phyloP scores from a whole-genome alignment of 2,329 filamentous ascomycete species.

The Thelonectria blattea region DNA sequence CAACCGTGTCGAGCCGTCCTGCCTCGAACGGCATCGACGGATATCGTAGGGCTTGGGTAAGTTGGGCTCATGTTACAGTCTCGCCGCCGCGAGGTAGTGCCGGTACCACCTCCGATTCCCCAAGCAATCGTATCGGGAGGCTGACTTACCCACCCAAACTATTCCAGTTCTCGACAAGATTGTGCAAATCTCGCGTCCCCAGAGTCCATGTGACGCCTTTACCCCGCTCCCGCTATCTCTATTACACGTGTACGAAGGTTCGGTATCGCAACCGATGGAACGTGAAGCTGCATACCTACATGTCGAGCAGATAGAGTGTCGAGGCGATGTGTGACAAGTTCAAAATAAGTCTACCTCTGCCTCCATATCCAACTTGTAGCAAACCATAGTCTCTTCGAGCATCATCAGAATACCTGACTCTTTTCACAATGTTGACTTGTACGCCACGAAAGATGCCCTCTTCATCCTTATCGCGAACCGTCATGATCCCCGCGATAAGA shows the following conservation, averaged over 20 bases:
- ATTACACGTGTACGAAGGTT: slow-evolving; percentile 6
- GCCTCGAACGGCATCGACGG: neutral
- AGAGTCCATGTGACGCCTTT: slow-evolving; percentile 15
- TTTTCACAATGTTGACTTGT: slow-evolving; percentile 7
- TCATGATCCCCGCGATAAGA: slow-evolving; percentile 9
- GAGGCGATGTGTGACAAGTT: neutral
- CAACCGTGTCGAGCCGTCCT: slow-evolving; percentile 1
- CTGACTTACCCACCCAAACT: slow-evolving; percentile 6
- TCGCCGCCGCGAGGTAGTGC: neutral
- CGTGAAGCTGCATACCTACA: neutral
- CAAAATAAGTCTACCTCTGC: slow-evolving; percentile 10
- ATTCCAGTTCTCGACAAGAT: slow-evolving; percentile 15
- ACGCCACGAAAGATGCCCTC: slow-evolving; percentile 6
- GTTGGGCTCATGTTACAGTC: slow-evolving; percentile 3
- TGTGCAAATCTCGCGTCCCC: slow-evolving; percentile 8
- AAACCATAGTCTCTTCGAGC: neutral
- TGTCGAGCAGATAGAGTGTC: neutral
- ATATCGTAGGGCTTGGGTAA: slow-evolving; percentile 13
- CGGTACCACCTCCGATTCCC: slow-evolving; percentile 14
- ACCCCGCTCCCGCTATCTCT: slow-evolving; percentile 16
- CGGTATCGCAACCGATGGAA: slow-evolving; percentile 19
- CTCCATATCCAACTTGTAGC: neutral
- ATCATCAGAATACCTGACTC: neutral
- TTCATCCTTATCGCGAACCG: slow-evolving; percentile 5
- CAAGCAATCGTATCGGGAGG: slow-evolving; percentile 6